Evolutionary conservation across 208 protist species (phyloP), one percentile per base, ranked within the genome.

Genomic region (Acanthamoeba lenticulata): DNA sequence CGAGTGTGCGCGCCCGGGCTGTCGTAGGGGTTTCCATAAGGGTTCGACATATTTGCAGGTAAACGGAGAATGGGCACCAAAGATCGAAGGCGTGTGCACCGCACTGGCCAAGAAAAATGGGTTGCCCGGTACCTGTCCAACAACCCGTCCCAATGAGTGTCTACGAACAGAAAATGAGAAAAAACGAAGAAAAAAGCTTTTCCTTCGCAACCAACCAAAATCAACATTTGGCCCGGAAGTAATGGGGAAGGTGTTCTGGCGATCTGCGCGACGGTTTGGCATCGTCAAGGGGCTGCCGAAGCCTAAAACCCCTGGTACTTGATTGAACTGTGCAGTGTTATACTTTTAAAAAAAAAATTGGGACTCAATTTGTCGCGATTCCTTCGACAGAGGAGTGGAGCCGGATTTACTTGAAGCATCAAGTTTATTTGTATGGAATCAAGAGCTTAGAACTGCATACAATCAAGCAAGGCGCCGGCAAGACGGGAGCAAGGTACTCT

Each of bases 401-500:
- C 44, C 44, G 52, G 27, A 69, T 89, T 89, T 89, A 89, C 11
- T 21, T 49, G n/a, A 60, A 49, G 81, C 81, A 89, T 32, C 81
- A 11, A 29, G 38, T 62, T 11, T 89, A 89, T 62, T 19, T 89
- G 17, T 40, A 89, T 60, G 81, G 52, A 17, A 89, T 89, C 34
- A 89, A 89, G 27, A 55, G 81, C n/a, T 40, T 89, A 4, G 81
- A 89, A 19, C 81, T 89, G 47, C 44, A 55, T 3, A 89, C 36
- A 32, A 44, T 89, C 44, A 89, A 62, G 52, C 5, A 69, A 11
- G 81, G 81, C 24, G n/a, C 81, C 13, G 81, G 81, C 44, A 89
- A 89, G 44, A 89, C 81, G 29, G 81, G 81, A 27, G 44, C 81
- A 34, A 89, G 81, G 81, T 89, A 62, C 44, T 24, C 52, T n/a